Base-by-base conservation (phyloP, 2,329 filamentous ascomycete species). In the Penicillium aurantiogriseum region DNA sequence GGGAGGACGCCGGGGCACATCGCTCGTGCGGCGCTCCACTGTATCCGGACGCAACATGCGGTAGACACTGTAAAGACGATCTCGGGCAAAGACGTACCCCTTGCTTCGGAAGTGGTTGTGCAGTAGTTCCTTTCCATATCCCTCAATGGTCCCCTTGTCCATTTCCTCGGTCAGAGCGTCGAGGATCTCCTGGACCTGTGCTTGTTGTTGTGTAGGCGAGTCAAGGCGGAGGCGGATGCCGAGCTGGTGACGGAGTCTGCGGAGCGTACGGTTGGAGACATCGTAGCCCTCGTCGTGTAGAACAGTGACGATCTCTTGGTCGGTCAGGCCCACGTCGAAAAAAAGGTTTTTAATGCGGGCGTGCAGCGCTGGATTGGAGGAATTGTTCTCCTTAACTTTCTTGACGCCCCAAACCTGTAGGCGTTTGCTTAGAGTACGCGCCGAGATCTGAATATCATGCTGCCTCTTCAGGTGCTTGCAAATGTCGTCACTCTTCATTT, bases 21-120 rank as follows among this genome's bases (percentile, higher is more conserved):
- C 56, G 3, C 40, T 47, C n/a, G 51, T 36, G 10, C 50, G 50
- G 44, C 52, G 38, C 27, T 53, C 42, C 4, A 62, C 33, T 19
- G 51, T 55, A 29, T 57, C 51, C 2, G 56, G 59, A 3, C 55
- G 42, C 3, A 60, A 11, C 40, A 51, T 57, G 33, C 56, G 46
- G 31, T 61, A 63, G 5, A 54, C 35, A 49, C 51, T 57, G 25
- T 57, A 61, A n/a, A 63, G 56, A n/a, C 56, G 51, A 43, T 63
- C 59, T 10, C 61, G 58, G 47, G 27, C 45, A 45, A 61, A 49
- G 23, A 57, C 51, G 54, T 59, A 43, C n/a, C 58, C 55, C 23
- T 61, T 44, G 40, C 44, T 59, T 23, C 47, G 51, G 35, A 61
- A 51, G 47, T 63, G 38, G n/a, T 51, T 46, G 51, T 63, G 50